Percentiles rank a stretch among this genome's conserved stretches.
These are phyloP conservation scores for Mucor lusitanicus DNA, from an alignment of 371 early-diverging fungal species.

Conservation along the genomic window DNA sequence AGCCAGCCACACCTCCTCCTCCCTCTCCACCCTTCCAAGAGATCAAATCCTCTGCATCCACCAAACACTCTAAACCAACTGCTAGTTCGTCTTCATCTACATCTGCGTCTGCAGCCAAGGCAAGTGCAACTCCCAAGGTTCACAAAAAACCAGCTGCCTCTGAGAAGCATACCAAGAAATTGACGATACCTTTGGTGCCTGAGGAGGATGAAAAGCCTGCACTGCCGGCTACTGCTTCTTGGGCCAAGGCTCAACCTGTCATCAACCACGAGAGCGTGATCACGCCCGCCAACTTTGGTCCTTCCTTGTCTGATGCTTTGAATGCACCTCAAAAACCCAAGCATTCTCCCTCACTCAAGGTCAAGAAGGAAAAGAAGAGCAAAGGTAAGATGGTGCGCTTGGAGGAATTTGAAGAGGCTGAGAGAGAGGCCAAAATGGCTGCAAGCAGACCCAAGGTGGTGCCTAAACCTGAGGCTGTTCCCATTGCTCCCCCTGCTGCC, in stretches of 20 bases:
- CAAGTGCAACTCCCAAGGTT: not conserved
- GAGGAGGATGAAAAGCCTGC: slow-evolving; percentile 52
- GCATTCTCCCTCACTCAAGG: slow-evolving; percentile 29
- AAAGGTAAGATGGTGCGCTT: slow-evolving; percentile 49
- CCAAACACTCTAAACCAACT: not conserved
- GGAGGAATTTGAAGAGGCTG: slow-evolving; percentile 47
- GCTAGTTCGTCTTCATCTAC: not conserved
- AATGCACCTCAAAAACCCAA: slow-evolving; percentile 51
- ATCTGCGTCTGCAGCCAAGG: not conserved
- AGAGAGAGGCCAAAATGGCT: slow-evolving; percentile 27
- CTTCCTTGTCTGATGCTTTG: slow-evolving; percentile 46
- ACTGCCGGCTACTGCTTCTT: slow-evolving; percentile 66
- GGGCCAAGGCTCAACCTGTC: slow-evolving; percentile 50
- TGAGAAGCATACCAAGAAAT: slow-evolving; percentile 4
- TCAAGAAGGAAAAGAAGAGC: slow-evolving; percentile 46
- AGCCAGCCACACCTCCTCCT: not conserved
- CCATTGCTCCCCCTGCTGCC: not conserved
- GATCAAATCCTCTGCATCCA: slow-evolving; percentile 8
- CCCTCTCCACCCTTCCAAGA: slow-evolving; percentile 5
- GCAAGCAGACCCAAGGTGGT: slow-evolving; percentile 8
- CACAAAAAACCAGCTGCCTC: not conserved
- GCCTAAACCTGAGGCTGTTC: not conserved
- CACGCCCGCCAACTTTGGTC: slow-evolving; percentile 48
- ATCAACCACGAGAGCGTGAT: slow-evolving; percentile 35
- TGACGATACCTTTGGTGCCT: not conserved